Base-by-base conservation (phyloP, 2,329 filamentous ascomycete species). In the Botryotinia convoluta region DNA sequence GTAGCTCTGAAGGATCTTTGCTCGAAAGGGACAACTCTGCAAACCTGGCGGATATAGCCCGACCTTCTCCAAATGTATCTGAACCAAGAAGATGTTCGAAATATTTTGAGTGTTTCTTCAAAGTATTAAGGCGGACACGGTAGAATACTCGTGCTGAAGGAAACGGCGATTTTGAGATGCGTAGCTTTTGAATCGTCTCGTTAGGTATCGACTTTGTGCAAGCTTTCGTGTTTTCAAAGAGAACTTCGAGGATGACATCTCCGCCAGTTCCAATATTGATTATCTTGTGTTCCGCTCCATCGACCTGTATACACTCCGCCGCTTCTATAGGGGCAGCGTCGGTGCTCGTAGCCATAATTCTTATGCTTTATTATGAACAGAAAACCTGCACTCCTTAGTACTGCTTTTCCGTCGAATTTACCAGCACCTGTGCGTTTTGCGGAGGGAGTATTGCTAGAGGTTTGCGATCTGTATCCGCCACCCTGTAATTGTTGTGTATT, bases 51-150 rank as follows among this genome's bases (percentile, higher is more conserved):
- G 85, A 81, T 59, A 94, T 84, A 51, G 65, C 85, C 84, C 12
- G 88, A 87, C 82, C 94, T 91, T 71, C 86, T 84, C 80, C 93
- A 93, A 72, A 88, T 84, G 61, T 61, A 4, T 84, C 84, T 75
- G 90, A 87, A 16, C 88, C 87, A 3, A 94, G 85, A 26, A 94
- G 85, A 73, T 88, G 89, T 72, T 85, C 86, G 80, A 94, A 94
- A 81, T 93, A 94, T 73, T 87, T 87, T 8, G 92, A 94, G 74
- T 88, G 85, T 75, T 84, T 84, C 81, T 86, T 88, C 48, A 94
- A 84, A 0, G 83, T 83, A 20, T 83, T 83, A 1, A 90, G 83
- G 69, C 86, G 85, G 61, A 92, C 91, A 39, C 91, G 86, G 78
- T 91, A 94, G 51, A 80, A 73, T 2, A 78, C 76, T 72, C 79